Conservation (phyloP, 768 basidiomycete genomes). For the Dacryopinax spathularia region DNA sequence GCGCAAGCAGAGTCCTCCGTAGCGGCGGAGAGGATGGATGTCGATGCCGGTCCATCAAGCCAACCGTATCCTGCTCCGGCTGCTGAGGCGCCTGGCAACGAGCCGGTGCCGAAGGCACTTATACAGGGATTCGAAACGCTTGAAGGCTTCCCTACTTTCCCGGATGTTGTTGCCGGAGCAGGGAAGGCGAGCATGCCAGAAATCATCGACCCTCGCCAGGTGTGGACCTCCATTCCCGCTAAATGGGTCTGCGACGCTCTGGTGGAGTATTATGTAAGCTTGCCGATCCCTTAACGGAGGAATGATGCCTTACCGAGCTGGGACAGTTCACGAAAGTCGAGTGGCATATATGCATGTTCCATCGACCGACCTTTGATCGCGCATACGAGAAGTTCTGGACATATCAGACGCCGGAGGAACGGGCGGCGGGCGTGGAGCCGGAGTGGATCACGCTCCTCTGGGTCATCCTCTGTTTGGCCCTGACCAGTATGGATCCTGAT, state of each 20-base stretch:
- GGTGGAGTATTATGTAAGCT: not conserved
- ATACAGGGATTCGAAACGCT: not conserved
- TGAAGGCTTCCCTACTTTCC: not conserved
- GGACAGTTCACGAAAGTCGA: not conserved
- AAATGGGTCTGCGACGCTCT: not conserved
- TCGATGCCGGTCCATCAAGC: not conserved
- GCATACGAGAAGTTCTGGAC: not conserved
- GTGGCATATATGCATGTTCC: conserved; percentile 3
- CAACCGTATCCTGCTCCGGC: not conserved
- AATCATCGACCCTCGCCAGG: not conserved
- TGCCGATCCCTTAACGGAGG: not conserved
- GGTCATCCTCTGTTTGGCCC: not conserved
- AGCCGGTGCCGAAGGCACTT: not conserved
- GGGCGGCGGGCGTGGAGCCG: not conserved
- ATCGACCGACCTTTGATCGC: not conserved
- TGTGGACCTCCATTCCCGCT: not conserved
- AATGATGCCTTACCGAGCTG: not conserved
- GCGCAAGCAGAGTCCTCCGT: not conserved
- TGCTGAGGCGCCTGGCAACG: not conserved
- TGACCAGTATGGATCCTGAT: not conserved
- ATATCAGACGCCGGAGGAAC: not conserved
- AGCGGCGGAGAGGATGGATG: not conserved
- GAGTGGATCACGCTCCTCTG: not conserved
- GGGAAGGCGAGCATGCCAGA: not conserved
- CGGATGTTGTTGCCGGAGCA: not conserved